phyloP scores from a whole-genome alignment of 1,139 yeast genomes.

The Spencermartinsiella ligniputridi region DNA sequence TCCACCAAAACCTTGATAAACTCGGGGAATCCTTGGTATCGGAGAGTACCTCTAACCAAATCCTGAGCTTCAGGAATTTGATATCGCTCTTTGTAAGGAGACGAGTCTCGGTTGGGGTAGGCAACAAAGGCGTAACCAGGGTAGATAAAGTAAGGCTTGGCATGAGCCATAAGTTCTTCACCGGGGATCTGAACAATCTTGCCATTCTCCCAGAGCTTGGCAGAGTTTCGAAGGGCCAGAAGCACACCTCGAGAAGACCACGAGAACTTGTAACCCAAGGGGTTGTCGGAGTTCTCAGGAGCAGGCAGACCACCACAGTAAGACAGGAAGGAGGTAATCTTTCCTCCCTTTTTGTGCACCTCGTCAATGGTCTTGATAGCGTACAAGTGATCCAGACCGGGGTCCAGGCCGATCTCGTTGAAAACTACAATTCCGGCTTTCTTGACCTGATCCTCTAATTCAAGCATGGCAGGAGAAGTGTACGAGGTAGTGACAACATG shows the following conservation, averaged over 20 bases:
- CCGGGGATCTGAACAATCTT: conserved; percentile 73
- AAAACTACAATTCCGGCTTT: conserved; percentile 47
- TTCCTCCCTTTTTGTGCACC: conserved; percentile 87
- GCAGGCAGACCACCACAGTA: conserved; percentile 99
- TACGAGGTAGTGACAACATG: conserved; percentile 96
- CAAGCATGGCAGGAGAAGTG: conserved; percentile 78
- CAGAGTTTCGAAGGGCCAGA: conserved; percentile 90
- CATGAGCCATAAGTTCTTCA: conserved; percentile 91
- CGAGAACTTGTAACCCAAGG: conserved; percentile 96
- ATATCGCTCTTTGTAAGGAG: conserved; percentile 87
- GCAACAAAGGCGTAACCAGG: conserved; percentile 95
- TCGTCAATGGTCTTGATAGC: conserved; percentile 98
- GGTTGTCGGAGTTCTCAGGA: conserved; percentile 95
- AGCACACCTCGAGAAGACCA: conserved; percentile 99
- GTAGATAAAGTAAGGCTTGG: conserved; percentile 90
- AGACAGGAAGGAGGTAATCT: conserved; percentile 86
- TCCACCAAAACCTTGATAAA: conserved; percentile 93
- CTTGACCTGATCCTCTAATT: conserved; percentile 41
- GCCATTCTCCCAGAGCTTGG: conserved; percentile 85
- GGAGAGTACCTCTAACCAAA: conserved; percentile 91
- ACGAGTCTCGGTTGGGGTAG: conserved; percentile 98
- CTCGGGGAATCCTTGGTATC: conserved; percentile 99
- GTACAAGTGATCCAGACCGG: conserved; percentile 96
- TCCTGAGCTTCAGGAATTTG: conserved; percentile 96
- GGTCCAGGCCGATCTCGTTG: conserved; percentile 66